These are phyloP conservation scores for Filosporella fistucella DNA, from an alignment of 495 filamentous ascomycete genomes.

Conservation along the genomic window DNA sequence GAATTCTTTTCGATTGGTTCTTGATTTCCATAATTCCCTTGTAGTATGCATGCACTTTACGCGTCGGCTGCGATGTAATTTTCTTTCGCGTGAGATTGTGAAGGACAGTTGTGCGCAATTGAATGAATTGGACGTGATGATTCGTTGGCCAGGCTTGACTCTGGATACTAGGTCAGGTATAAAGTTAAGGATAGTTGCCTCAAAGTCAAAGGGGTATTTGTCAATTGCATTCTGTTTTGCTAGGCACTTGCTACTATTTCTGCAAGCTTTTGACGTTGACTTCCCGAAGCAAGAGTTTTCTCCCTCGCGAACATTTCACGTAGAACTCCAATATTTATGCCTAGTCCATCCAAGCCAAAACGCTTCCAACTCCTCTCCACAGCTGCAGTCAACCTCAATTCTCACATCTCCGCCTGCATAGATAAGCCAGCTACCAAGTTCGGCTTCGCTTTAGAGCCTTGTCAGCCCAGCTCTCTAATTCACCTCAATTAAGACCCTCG, in stretches of 20 bases:
- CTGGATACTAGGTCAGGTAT: slow-evolving; percentile 12
- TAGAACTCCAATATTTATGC: too few species aligned
- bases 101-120: slow-evolving; percentile 1
- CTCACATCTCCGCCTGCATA: too few species aligned
- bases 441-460: too few species aligned
- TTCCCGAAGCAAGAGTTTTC: not conserved
- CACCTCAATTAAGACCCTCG: too few species aligned
- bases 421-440: too few species aligned
- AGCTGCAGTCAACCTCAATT: too few species aligned
- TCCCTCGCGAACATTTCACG: not conserved
- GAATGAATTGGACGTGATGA: slow-evolving; percentile 14
- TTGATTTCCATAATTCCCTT: not conserved
- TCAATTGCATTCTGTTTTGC: not conserved
- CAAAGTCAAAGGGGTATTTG: not conserved
- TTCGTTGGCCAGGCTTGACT: not conserved
- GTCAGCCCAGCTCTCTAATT: too few species aligned
- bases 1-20: slow-evolving; percentile 9
- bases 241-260: not conserved
- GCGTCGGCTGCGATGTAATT: slow-evolving; percentile 5
- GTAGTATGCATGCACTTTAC: slow-evolving; percentile 20
- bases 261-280: not conserved
- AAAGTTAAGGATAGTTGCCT: slow-evolving; percentile 6
- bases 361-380: too few species aligned
- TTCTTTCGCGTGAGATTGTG: not conserved
- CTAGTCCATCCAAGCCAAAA: too few species aligned